Evolutionary conservation across 179 eudicot genomes (phyloP).

Genomic region (Silene vulgaris): DNA sequence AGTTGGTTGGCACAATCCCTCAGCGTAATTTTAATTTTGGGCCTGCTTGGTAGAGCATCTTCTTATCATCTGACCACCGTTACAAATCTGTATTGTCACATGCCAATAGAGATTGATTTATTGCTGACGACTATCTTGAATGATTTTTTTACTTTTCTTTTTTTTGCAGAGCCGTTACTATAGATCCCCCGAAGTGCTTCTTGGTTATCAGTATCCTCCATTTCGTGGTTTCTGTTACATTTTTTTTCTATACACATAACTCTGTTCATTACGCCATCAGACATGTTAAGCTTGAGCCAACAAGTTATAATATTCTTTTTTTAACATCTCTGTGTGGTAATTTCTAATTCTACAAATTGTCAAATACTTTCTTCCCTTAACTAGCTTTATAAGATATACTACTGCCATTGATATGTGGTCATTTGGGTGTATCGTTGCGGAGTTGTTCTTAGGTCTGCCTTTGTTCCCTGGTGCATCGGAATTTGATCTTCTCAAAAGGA

Average conservation of each 20-base stretch:
- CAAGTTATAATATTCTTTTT: background rate
- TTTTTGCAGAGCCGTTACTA: slow-evolving; percentile 94
- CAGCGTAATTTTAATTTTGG: background rate
- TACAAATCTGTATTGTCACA: background rate
- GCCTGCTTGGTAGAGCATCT: background rate
- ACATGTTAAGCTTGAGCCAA: slow-evolving; percentile 6
- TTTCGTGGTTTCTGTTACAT: slow-evolving; percentile 3
- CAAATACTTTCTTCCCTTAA: slow-evolving; percentile 25
- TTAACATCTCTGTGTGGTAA: slow-evolving; percentile 1
- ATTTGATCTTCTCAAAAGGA: slow-evolving; percentile 85
- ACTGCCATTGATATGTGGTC: slow-evolving; percentile 99
- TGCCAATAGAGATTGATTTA: background rate
- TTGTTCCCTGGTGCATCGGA: slow-evolving; percentile 96
- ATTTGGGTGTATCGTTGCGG: slow-evolving; percentile 99
- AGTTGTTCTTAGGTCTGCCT: slow-evolving; percentile 86
- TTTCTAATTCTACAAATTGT: slow-evolving; percentile 7
- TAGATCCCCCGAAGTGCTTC: slow-evolving; percentile 98
- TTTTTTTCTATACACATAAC: background rate
- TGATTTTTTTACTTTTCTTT: slow-evolving; percentile 19
- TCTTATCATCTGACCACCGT: background rate
- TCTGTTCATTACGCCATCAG: slow-evolving; percentile 10
- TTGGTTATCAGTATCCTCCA: slow-evolving; percentile 98
- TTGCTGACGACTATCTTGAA: slow-evolving; percentile 10
- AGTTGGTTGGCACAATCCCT: background rate
- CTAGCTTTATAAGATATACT: slow-evolving; percentile 53